Base-by-base conservation (phyloP, 768 basidiomycete species). In the Leccinum longicurvipes region DNA sequence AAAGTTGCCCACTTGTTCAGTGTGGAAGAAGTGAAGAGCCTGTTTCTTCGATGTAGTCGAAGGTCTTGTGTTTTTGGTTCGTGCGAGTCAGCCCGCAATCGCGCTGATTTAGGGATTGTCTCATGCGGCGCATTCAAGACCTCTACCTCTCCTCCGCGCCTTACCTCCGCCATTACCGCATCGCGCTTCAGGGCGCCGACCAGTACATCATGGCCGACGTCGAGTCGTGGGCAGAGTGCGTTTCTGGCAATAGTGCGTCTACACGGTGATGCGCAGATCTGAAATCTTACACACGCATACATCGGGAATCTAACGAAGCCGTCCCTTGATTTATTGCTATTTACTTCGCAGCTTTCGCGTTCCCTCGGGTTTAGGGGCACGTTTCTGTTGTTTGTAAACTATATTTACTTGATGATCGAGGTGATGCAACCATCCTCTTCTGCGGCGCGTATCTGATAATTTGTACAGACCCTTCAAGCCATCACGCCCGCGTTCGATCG, bases 301-400 rank as follows among this genome's bases (percentile, higher is more conserved):
- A 95, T 93, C 66, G 95, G 94, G 6, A 98, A 98, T 69, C 69
- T 97, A 31, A 83, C 94, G 58, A 98, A 98, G 67, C 96, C 96
- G 0, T 83, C 89, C 0, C 82, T 98, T 17, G 95, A 98, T 68
- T 76, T 97, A 42, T 71, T 94, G 24, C 84, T 98, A 46, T 98
- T 98, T 76, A 96, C 93, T 1, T 86, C 87, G 12, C n/a, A n/a
- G n/a, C n/a, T n/a, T n/a, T n/a, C n/a, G n/a, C n/a, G n/a, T n/a
- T n/a, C n/a, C n/a, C n/a, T n/a, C n/a, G n/a, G n/a, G n/a, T n/a
- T n/a, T n/a, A n/a, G n/a, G n/a, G n/a, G n/a, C n/a, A n/a, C n/a
- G 0, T 55, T 86, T 2, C 75, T 94, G 6, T 77, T 98, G 11
- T 91, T 91, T 64, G 75, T 76, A 24, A 94, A 92, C 61, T 96